phyloP scores from a whole-genome alignment of 2,329 filamentous ascomycete species.

The Calonectria pauciramosa region DNA sequence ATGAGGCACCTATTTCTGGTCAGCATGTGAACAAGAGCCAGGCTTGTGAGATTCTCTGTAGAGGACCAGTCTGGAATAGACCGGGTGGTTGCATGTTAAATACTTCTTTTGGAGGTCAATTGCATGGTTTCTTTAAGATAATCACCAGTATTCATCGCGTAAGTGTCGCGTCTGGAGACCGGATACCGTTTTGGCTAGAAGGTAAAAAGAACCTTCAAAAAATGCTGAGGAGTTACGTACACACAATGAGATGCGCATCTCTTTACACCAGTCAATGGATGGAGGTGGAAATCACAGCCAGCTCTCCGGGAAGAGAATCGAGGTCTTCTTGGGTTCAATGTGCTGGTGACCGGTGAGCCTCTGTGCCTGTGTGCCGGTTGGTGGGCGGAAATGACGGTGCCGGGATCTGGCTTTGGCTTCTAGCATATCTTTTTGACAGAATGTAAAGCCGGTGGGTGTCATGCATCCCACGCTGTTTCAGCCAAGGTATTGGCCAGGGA shows the following conservation, averaged over 20 bases:
- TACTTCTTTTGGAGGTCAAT: neutral
- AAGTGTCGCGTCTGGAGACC: neutral
- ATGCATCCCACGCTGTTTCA: neutral
- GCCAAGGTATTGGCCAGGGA: neutral
- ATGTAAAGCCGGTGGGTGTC: neutral
- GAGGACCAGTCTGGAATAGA: neutral
- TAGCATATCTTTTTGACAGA: neutral
- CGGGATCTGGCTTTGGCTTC: neutral
- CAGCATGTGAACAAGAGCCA: neutral
- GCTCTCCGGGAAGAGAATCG: neutral
- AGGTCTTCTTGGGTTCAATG: neutral
- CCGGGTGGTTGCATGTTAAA: neutral
- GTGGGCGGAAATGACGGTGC: neutral
- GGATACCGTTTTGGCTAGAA: neutral
- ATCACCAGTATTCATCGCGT: neutral
- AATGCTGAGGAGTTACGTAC: neutral
- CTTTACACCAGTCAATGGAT: neutral
- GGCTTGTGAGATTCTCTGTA: neutral
- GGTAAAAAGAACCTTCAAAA: neutral
- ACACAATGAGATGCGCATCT: neutral
- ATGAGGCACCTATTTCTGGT: neutral
- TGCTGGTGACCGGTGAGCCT: neutral
- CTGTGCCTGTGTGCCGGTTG: neutral
- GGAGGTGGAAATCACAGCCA: neutral
- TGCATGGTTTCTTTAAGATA: neutral